A percentile compares a stretch with the other conserved stretches of the same genome.
Conservation (phyloP, 2,329 filamentous ascomycete genomes). For the Cladosporium sp. region DNA sequence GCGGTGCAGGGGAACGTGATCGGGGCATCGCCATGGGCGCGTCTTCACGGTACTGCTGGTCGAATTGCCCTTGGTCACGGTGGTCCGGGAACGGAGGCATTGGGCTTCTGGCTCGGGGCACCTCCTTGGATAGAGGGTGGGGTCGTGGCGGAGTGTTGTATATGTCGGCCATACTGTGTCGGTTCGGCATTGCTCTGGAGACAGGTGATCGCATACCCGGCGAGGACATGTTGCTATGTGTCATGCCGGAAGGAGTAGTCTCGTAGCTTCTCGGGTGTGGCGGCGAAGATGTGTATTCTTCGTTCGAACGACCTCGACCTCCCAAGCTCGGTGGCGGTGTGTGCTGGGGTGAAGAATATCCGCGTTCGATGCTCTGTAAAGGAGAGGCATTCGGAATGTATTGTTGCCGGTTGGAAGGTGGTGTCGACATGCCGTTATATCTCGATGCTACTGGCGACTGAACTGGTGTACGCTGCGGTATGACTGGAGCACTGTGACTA, state of each 20-base stretch:
- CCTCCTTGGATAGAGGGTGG: slow-evolving; percentile 39
- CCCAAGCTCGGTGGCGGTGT: slow-evolving; percentile 26
- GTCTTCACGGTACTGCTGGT: slow-evolving; percentile 19
- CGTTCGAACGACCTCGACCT: slow-evolving; percentile 31
- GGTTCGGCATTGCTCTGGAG: slow-evolving; percentile 26
- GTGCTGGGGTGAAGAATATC: slow-evolving; percentile 28
- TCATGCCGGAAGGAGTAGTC: slow-evolving; percentile 27
- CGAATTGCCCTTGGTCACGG: slow-evolving; percentile 9
- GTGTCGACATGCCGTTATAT: slow-evolving; percentile 25
- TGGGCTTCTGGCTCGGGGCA: slow-evolving; percentile 35
- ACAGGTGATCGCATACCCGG: slow-evolving; percentile 26
- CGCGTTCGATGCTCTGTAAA: slow-evolving; percentile 33
- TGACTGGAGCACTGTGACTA: slow-evolving; percentile 36
- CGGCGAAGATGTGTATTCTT: slow-evolving; percentile 32
- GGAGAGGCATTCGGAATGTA: slow-evolving; percentile 33
- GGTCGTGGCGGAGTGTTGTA: slow-evolving; percentile 34
- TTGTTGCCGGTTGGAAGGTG: slow-evolving; percentile 28
- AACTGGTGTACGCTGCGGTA: slow-evolving; percentile 27
- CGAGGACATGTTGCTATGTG: slow-evolving; percentile 29
- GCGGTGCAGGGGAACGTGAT: slow-evolving; percentile 22
- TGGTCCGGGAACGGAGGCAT: slow-evolving; percentile 15
- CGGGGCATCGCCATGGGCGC: slow-evolving; percentile 33
- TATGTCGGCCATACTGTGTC: slow-evolving; percentile 37
- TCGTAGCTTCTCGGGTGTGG: slow-evolving; percentile 33
- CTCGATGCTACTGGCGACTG: slow-evolving; percentile 24